phyloP scores from a whole-genome alignment of 805 yeast species.

The Nakazawaea ambrosiae region DNA sequence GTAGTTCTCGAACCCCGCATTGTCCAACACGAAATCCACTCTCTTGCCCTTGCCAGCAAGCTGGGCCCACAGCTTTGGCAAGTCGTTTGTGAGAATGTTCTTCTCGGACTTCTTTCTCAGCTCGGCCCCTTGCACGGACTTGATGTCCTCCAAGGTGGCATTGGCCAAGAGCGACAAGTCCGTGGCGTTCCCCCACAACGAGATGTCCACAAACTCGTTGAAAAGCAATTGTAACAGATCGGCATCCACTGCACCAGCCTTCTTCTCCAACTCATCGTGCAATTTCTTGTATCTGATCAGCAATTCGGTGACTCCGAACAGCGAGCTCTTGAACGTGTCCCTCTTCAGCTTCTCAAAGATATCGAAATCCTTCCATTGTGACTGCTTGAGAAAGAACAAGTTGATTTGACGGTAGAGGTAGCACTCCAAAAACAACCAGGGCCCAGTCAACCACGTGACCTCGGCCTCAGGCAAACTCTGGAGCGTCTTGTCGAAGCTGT shows the following conservation, averaged over 20 bases:
- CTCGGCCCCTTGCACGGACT: constrained; percentile 85
- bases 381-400: constrained; percentile 29
- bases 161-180: constrained; percentile 86
- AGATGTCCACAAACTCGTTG: constrained; percentile 78
- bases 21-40: constrained; percentile 82
- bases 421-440: constrained; percentile 89
- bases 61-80: constrained; percentile 57
- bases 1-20: constrained; percentile 91
- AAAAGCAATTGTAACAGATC: constrained; percentile 52
- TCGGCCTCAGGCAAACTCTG: constrained; percentile 9
- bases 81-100: constrained; percentile 71
- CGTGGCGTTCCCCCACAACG: constrained; percentile 98
- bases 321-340: constrained; percentile 67
- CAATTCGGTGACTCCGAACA: constrained; percentile 72
- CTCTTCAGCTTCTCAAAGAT: constrained; percentile 66
- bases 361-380: constrained; percentile 56
- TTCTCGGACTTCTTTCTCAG: constrained; percentile 77
- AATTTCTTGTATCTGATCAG: constrained; percentile 55
- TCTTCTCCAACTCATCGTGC: constrained; percentile 19
- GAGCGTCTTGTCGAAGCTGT: constrained; percentile 54
- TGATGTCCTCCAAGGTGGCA: constrained; percentile 84
- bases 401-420: constrained; percentile 68
- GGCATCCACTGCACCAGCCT: constrained; percentile 12
- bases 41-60: constrained; percentile 33
- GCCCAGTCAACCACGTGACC: constrained; percentile 72